Conservation (phyloP, 2,329 filamentous ascomycete species). For the Cytospora schulzeri region DNA sequence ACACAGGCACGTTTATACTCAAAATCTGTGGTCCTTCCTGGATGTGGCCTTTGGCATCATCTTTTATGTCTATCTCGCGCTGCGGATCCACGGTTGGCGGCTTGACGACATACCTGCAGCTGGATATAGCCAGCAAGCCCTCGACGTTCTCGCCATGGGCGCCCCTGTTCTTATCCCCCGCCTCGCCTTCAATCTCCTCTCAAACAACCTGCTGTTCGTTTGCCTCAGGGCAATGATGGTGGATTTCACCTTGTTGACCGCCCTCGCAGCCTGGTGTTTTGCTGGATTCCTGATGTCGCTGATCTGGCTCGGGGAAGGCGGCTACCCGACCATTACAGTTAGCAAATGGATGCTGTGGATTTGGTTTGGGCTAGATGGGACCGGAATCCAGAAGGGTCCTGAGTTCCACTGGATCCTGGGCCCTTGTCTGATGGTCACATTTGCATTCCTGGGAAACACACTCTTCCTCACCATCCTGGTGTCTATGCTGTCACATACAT, state of each 20-base stretch:
- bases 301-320: constrained; percentile 72
- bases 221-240: constrained; percentile 82
- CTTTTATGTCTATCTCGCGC: constrained; percentile 66
- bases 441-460: constrained; percentile 84
- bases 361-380: constrained; percentile 84
- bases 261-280: constrained; percentile 77
- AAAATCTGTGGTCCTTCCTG: constrained; percentile 87
- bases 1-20: constrained; percentile 75
- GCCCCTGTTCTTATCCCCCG: constrained; percentile 78
- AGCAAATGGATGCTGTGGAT: constrained; percentile 93
- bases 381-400: constrained; percentile 60
- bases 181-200: constrained; percentile 79
- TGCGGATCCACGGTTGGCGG: constrained; percentile 67
- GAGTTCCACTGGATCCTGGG: constrained; percentile 81
- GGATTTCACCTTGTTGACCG: constrained; percentile 77
- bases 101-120: constrained; percentile 50
- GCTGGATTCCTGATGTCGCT: constrained; percentile 78
- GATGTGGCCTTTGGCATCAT: constrained; percentile 77
- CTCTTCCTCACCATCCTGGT: constrained; percentile 88
- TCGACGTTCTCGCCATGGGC: constrained; percentile 77
- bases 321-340: constrained; percentile 67
- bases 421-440: constrained; percentile 77
- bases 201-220: constrained; percentile 82
- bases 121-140: constrained; percentile 57
- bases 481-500: constrained; percentile 84